These are phyloP conservation scores for Microcyclosporella mali DNA, from an alignment of 2,329 filamentous ascomycete genomes.

Conservation along the genomic window DNA sequence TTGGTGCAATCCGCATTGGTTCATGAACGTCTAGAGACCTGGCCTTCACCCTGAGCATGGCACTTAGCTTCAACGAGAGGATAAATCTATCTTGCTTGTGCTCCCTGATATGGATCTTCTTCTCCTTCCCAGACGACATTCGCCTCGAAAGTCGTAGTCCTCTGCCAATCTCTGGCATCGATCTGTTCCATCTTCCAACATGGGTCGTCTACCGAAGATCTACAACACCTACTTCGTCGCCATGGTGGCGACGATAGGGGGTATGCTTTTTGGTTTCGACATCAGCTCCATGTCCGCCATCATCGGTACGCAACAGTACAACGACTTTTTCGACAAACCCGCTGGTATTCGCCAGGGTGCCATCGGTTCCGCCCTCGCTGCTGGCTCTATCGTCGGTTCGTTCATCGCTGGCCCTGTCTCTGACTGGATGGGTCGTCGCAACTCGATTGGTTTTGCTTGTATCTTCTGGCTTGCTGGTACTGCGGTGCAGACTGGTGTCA, in stretches of 20 bases:
- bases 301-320: constrained; percentile 37
- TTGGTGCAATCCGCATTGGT: too few species aligned
- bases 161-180: too few species aligned
- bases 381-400: constrained; percentile 45
- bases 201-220: constrained; percentile 40
- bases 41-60: too few species aligned
- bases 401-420: constrained; percentile 42
- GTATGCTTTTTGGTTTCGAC: constrained; percentile 51
- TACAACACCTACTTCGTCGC: constrained; percentile 52
- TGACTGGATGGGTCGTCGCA: constrained; percentile 43
- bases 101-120: too few species aligned
- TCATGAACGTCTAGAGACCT: too few species aligned
- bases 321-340: constrained; percentile 47
- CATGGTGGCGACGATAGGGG: constrained; percentile 48
- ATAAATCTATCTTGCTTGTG: too few species aligned
- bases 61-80: too few species aligned
- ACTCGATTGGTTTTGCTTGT: constrained; percentile 43
- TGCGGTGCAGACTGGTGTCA: constrained; percentile 36
- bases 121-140: too few species aligned
- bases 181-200: too few species aligned
- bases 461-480: constrained; percentile 46
- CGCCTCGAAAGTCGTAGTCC: too few species aligned
- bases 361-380: constrained; percentile 46
- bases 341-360: constrained; percentile 44
- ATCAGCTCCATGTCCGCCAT: constrained; percentile 11